Percentiles rank a stretch among this genome's conserved stretches.
Evolutionary conservation across 345 rosid genomes (phyloP).

Genomic region (Luvunga scandens): DNA sequence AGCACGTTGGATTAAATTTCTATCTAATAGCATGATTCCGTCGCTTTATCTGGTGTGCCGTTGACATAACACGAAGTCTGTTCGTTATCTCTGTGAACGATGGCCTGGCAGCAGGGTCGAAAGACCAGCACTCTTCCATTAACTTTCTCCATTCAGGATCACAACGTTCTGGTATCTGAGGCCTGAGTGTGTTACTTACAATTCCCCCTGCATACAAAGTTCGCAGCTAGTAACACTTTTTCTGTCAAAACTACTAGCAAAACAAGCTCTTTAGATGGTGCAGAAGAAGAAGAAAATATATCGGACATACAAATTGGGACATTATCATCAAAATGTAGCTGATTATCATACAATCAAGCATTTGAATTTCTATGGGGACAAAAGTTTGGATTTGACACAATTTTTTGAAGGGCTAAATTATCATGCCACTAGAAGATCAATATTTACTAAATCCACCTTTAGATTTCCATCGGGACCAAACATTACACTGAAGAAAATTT

Average conservation of each 20-base stretch:
- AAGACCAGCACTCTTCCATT: slow-evolving; percentile 92
- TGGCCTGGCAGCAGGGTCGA: slow-evolving; percentile 63
- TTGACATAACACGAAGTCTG: slow-evolving; percentile 54
- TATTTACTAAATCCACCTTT: no score
- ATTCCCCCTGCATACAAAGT: slow-evolving; percentile 67
- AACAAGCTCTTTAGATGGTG: not conserved
- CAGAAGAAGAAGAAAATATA: not conserved
- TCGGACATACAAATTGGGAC: no score
- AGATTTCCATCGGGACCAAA: no score
- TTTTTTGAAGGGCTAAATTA: no score
- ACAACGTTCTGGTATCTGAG: slow-evolving; percentile 64
- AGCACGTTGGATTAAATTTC: not conserved
- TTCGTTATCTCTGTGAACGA: slow-evolving; percentile 75
- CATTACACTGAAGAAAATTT: no score
- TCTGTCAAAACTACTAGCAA: not conserved
- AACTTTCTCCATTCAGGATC: slow-evolving; percentile 69
- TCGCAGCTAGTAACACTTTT: slow-evolving; percentile 1
- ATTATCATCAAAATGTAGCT: no score
- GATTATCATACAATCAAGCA: no score
- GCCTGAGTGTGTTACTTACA: slow-evolving; percentile 74
- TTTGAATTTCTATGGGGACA: no score
- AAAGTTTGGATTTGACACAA: no score
- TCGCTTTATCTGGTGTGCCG: slow-evolving; percentile 50
- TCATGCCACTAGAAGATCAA: no score
- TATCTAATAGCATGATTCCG: slow-evolving; percentile 25